These are phyloP conservation scores for Trypanosoma scelopori DNA, from an alignment of 208 protist species.

Conservation along the genomic window DNA sequence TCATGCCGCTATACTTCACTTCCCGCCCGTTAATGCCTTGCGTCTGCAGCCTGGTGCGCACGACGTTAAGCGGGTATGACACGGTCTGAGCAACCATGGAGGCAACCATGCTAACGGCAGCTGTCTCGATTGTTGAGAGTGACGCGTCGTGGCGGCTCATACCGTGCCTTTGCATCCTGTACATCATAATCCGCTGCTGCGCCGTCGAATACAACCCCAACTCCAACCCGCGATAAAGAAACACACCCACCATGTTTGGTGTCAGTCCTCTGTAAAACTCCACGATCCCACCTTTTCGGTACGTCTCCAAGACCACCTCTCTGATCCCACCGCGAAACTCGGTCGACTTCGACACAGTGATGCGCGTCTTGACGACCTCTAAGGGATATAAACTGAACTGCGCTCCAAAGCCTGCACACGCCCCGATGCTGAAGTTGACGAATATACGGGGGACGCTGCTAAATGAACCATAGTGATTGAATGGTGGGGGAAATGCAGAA, in stretches of 20 bases:
- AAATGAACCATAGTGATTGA: slow-evolving; percentile 48
- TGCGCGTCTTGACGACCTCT: slow-evolving; percentile 91
- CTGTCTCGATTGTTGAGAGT: slow-evolving; percentile 69
- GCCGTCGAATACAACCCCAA: slow-evolving; percentile 88
- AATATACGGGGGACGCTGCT: slow-evolving; percentile 56
- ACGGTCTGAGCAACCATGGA: slow-evolving; percentile 86
- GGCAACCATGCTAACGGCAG: slow-evolving; percentile 69
- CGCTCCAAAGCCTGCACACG: slow-evolving; percentile 78
- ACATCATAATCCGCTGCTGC: slow-evolving; percentile 86
- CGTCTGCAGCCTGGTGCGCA: slow-evolving; percentile 88
- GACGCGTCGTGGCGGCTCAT: slow-evolving; percentile 66
- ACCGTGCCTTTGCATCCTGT: slow-evolving; percentile 63
- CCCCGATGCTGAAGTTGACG: slow-evolving; percentile 86
- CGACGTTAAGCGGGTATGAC: slow-evolving; percentile 90
- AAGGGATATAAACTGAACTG: slow-evolving; percentile 89
- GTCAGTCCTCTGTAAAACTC: slow-evolving; percentile 85
- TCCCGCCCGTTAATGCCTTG: slow-evolving; percentile 83
- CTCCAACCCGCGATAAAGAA: slow-evolving; percentile 86
- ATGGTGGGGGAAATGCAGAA: slow-evolving; percentile 60
- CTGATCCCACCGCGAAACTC: slow-evolving; percentile 74
- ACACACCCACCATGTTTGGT: slow-evolving; percentile 87
- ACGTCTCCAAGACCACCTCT: slow-evolving; percentile 57
- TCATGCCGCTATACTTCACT: slow-evolving; percentile 79
- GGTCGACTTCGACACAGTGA: slow-evolving; percentile 64
- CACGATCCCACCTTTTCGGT: slow-evolving; percentile 60